Conservation (phyloP, 1,284 basidiomycete species). For the Puccinia polysora region DNA sequence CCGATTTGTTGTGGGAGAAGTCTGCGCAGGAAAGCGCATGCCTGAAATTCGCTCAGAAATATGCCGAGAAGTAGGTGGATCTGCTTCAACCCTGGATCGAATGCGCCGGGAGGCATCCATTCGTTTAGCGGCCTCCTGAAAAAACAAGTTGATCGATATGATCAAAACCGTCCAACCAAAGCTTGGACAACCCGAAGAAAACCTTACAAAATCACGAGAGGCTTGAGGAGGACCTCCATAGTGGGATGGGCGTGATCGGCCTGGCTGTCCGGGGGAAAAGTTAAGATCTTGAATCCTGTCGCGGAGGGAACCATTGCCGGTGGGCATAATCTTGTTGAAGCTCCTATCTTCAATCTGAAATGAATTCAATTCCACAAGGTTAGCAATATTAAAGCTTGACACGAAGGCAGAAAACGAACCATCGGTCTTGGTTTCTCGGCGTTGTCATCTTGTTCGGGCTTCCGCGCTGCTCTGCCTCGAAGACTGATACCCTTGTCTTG, state of each 20-base stretch:
- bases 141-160: background rate
- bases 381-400: background rate
- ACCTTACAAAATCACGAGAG: background rate
- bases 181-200: background rate
- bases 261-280: slow-evolving; percentile 1
- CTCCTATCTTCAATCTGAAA: background rate
- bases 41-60: slow-evolving; percentile 39
- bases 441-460: background rate
- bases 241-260: background rate
- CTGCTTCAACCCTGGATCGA: background rate
- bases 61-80: slow-evolving; percentile 10
- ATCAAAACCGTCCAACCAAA: background rate
- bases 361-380: background rate
- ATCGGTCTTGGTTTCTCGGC: background rate
- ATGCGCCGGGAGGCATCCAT: background rate
- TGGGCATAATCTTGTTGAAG: background rate
- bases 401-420: background rate
- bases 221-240: background rate
- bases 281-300: slow-evolving; percentile 40
- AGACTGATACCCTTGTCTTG: slow-evolving; percentile 38
- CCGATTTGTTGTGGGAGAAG: background rate
- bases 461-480: slow-evolving; percentile 32
- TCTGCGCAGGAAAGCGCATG: background rate
- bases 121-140: background rate
- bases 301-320: slow-evolving; percentile 32